A percentile compares a stretch with the other conserved stretches of the same genome.
Conservation (phyloP, 2,329 filamentous ascomycete genomes). For the Cordyceps javanica region DNA sequence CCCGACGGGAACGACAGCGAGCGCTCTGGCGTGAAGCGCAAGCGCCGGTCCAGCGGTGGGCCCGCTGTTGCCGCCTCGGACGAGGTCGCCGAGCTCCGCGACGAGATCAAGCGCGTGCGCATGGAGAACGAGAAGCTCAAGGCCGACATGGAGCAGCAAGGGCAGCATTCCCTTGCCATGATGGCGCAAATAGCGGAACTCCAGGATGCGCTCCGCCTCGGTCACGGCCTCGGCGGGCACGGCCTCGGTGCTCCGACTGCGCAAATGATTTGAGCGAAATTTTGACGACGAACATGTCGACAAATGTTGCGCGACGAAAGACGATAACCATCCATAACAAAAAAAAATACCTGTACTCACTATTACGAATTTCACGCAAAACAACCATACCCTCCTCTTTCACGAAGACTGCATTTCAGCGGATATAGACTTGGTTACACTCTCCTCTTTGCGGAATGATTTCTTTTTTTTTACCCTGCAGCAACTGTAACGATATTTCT, state of each 20-base stretch:
- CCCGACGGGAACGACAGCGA: conserved; percentile 43
- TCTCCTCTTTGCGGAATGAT: conserved; percentile 10
- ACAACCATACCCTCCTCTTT: conserved; percentile 11
- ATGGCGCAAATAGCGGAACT: conserved; percentile 43
- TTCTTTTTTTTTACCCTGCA: background rate
- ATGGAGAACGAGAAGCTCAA: conserved; percentile 57
- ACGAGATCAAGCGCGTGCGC: conserved; percentile 62
- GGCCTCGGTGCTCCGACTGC: conserved; percentile 32
- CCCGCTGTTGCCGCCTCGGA: conserved; percentile 19
- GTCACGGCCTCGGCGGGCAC: conserved; percentile 28
- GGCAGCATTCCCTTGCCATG: conserved; percentile 39
- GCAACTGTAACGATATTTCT: background rate
- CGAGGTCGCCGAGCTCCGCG: conserved; percentile 51
- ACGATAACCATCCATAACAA: background rate
- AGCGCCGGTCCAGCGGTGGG: conserved; percentile 30
- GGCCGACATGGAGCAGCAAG: conserved; percentile 43
- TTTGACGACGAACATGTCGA: background rate
- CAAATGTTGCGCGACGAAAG: background rate
- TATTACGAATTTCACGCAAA: conserved; percentile 8
- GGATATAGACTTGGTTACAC: conserved; percentile 12
- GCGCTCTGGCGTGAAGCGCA: conserved; percentile 41
- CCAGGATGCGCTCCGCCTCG: conserved; percentile 35
- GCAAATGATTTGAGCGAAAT: conserved; percentile 30
- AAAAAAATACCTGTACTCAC: background rate
- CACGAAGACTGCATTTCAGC: conserved; percentile 8